Base-by-base conservation (phyloP, 129 eudicot genomes). In the Centrapalus pauciflorus region DNA sequence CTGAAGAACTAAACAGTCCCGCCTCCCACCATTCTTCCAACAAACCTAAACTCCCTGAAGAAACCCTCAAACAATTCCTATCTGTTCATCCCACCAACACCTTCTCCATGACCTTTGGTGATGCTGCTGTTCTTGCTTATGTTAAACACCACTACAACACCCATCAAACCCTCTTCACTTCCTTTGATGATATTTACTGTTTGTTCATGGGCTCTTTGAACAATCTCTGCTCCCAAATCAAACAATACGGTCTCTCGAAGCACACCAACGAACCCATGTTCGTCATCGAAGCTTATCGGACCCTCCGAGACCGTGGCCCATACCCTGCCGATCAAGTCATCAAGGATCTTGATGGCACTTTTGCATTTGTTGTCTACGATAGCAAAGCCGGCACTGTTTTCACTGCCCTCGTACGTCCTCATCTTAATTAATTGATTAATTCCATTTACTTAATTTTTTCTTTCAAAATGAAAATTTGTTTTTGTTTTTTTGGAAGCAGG, bases 301-400 rank as follows among this genome's bases (percentile, higher is more conserved):
- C 98, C 1, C 87, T 92, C 5, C 75, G 98, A 1, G 98, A 92
- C 55, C 81, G 98, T 0, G 95, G 98, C 30, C 98, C 98, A 0
- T 92, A 88, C 46, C 98, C 98, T 14, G 96, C 96, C 1, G 96
- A 93, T 79, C 95, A 88, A 48, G 98, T 93, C 1, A 49, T 93
- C 17, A 93, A 83, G 71, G 96, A 88, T 68, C 87, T 93, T 66
- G 98, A 93, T 14, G 98, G 98, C 2, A 88, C 83, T 61, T 93
- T 93, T 63, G 96, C 89, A 14, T 93, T 93, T 59, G 95, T 93
- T 32, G 84, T 93, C 41, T 93, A 85, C 55, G 98, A 93, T 13
- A 83, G 95, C 72, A 93, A 80, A 69, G 64, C 81, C 40, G 98
- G 95, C 4, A 85, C 87, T 41, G 95, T 93, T 56, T 93, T 93